Conservation (phyloP, 441 rosid genomes). For the Arabidopsis hybrid region DNA sequence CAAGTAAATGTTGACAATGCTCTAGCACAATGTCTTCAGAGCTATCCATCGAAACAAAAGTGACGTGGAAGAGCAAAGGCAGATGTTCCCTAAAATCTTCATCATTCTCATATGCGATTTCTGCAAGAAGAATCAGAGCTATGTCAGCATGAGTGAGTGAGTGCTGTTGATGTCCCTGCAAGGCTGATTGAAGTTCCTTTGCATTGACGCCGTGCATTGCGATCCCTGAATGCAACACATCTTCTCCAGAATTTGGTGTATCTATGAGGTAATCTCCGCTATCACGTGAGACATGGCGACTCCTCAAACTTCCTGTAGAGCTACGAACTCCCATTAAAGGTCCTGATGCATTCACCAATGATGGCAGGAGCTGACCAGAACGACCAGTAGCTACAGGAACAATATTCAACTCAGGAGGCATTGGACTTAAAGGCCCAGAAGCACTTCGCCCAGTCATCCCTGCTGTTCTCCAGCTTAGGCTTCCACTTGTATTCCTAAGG, state of each 20-base stretch:
- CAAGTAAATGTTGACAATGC: conserved; percentile 99
- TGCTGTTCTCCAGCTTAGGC: conserved; percentile 97
- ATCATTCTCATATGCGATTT: conserved; percentile 97
- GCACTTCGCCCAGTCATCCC: conserved; percentile 92
- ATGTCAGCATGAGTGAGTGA: conserved; percentile 99
- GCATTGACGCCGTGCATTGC: conserved; percentile 85
- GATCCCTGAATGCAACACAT: conserved; percentile 79
- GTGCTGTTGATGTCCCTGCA: conserved; percentile 99
- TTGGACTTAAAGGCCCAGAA: conserved; percentile 96
- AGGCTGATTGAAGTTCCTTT: conserved; percentile 96
- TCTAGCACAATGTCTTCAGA: conserved; percentile 99
- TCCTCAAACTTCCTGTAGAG: conserved; percentile 95
- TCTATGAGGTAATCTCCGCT: conserved; percentile 97
- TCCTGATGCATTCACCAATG: conserved; percentile 95
- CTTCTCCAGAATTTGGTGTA: conserved; percentile 97
- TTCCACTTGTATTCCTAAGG: conserved; percentile 95
- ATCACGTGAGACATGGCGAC: conserved; percentile 98
- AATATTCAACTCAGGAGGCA: conserved; percentile 95
- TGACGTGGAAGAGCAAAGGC: conserved; percentile 97
- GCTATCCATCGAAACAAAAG: conserved; percentile 99
- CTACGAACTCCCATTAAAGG: conserved; percentile 97
- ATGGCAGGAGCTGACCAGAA: conserved; percentile 95
- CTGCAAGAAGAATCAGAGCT: conserved; percentile 95
- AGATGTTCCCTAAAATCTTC: conserved; percentile 99
- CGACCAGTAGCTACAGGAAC: conserved; percentile 94